A percentile compares a stretch with the other conserved stretches of the same genome.
Conservation (phyloP, 768 basidiomycete genomes). For the Cyclocybe cylindracea region DNA sequence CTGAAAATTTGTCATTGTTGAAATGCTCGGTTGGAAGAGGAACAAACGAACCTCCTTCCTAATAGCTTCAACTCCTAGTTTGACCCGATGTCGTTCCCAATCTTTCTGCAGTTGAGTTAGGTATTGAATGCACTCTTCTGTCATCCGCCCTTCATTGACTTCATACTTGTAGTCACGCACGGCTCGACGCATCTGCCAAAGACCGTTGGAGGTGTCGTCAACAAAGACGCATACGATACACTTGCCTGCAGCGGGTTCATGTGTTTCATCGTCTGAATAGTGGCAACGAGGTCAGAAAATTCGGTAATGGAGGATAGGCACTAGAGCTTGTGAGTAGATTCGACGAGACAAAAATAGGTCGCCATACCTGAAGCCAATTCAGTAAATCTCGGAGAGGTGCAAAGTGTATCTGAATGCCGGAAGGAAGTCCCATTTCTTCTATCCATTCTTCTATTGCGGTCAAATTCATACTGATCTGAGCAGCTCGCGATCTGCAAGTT, state of each 20-base stretch:
- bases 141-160: constrained; percentile 89
- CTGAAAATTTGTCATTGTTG: constrained; percentile 32
- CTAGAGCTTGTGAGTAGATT: constrained; percentile 35
- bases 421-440: constrained; percentile 75
- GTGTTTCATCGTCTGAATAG: constrained; percentile 82
- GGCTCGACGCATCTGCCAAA: constrained; percentile 81
- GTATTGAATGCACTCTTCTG: constrained; percentile 94
- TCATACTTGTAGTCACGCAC: constrained; percentile 94
- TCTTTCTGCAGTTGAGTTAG: constrained; percentile 94
- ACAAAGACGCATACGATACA: neutral
- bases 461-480: constrained; percentile 89
- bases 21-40: neutral
- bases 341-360: neutral
- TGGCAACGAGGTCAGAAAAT: constrained; percentile 86
- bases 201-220: neutral
- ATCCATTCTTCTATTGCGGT: constrained; percentile 91
- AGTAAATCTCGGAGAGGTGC: constrained; percentile 81
- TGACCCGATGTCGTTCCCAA: constrained; percentile 92
- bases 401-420: constrained; percentile 79
- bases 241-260: constrained; percentile 90
- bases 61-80: constrained; percentile 81
- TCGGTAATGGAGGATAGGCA: constrained; percentile 85
- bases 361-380: constrained; percentile 78
- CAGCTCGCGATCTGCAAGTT: constrained; percentile 67
- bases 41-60: constrained; percentile 68